Base-by-base conservation (phyloP, 768 basidiomycete genomes). In the Pulveroboletus ravenelii region DNA sequence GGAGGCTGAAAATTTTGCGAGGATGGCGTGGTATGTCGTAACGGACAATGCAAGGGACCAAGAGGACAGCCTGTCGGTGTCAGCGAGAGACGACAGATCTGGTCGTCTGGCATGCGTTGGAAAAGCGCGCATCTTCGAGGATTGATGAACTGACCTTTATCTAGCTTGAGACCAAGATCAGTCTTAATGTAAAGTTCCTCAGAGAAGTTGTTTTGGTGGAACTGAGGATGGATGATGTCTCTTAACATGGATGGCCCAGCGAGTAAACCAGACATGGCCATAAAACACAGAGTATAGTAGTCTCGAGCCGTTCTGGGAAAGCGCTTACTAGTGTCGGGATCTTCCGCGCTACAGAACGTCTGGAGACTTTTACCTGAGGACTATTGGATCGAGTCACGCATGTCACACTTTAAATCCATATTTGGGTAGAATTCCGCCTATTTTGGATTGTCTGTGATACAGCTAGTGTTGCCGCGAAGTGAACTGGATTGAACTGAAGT, bases 11-110 rank as follows among this genome's bases (percentile, higher is more conserved):
- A 98, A 66, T 99, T 98, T 52, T 81, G 80, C 3, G 81, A 70
- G 18, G 93, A 93, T 3, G 96, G 94, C 0, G 79, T 74, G 2
- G 95, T 97, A 67, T 99, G 96, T n/a, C 96, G 80, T 41, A 93
- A 72, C 13, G 94, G 96, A 67, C 96, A 99, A 64, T 87, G 81
- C 6, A 91, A 70, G n/a, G 93, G 89, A 3, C 89, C 90, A 5
- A 97, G 81, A 32, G 96, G 96, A 63, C 92, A 92, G 12, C 91
- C 91, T 2, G 85, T 78, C 17, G 89, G 76, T 2, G 87, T 86
- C 32, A 97, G 74, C 7, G 85, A 82, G 38, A 90, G 77, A 51
- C 87, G 80, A 70, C 96, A 99, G 60, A 98, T 96, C 70, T 98
- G 93, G 55, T 89, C 85, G 70, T 98, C 96, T 95, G 58, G 2